Base-by-base conservation (phyloP, 2,329 filamentous ascomycete species). In the Metarhizium brunneum region DNA sequence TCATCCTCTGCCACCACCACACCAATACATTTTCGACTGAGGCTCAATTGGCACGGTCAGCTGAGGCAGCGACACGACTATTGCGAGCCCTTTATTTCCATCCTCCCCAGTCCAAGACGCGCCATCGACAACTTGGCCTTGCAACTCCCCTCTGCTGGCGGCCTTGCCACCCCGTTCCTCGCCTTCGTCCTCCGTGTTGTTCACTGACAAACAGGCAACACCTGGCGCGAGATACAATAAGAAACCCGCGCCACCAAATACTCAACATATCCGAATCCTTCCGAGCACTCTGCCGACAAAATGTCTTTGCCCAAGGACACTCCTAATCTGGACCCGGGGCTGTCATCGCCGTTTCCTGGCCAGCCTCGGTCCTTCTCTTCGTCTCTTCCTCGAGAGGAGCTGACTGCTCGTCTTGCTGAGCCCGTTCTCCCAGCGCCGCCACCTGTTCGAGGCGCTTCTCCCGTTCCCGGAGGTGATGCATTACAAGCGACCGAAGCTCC, bases 321-420 rank as follows among this genome's bases (percentile, higher is more conserved):
- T 57, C 62, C 63, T 65, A 73, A 66, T 59, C 71, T 61, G 66
- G 68, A 58, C 65, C 72, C 58, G 61, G 73, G 66, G 55, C 72
- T 78, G 4, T 76, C 76, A 2, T 82, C 81, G 35, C 74, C 78
- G 6, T 67, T 71, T 43, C 77, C 79, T 13, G 67, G 72, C 50
- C 73, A 71, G 42, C 66, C 73, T 56, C 75, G 76, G 42, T 76
- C 72, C 11, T 75, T 73, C 59, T 75, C 76, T 56, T 75, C 77
- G 52, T 82, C 81, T 8, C 65, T 80, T 30, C 80, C 80, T 47
- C 79, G 83, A 68, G 80, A 79, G 53, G 77, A 83, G 59, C 73
- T 80, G 50, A 86, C 80, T 53, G 83, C 83, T 56, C 78, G 83
- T 59, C 75, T 86, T 54, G 81, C 81, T 49, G 81, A 80, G 32